Evolutionary conservation across 805 yeast genomes (phyloP).

Genomic region (Saccharomycopsis babjevae): DNA sequence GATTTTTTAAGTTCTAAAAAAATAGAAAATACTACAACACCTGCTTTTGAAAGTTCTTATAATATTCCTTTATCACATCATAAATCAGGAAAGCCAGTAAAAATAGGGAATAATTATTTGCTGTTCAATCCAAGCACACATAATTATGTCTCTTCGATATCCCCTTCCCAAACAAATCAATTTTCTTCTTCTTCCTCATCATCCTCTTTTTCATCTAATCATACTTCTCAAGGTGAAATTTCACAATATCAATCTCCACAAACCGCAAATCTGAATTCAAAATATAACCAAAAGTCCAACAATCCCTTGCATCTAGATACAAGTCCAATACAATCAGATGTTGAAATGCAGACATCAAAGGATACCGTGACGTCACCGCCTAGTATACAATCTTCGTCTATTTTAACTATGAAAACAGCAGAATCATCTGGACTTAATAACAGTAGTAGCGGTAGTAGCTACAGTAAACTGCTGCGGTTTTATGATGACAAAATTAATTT

Average conservation of each 20-base stretch:
- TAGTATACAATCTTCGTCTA: not conserved
- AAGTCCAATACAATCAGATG: not conserved
- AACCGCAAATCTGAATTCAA: not conserved
- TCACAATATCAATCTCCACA: not conserved
- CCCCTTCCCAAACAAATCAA: not conserved
- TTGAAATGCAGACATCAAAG: not conserved
- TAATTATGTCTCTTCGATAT: not conserved
- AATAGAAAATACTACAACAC: not conserved
- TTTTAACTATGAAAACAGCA: not conserved
- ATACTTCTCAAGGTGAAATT: not conserved
- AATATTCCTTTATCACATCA: not conserved
- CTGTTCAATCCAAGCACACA: not conserved
- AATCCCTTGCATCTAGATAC: not conserved
- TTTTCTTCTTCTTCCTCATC: not conserved
- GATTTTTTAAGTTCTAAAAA: not conserved
- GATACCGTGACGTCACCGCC: not conserved
- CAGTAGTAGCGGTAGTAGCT: not conserved
- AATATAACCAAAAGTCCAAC: not conserved
- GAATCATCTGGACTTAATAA: not conserved
- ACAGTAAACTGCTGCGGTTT: not conserved
- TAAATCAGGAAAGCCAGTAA: not conserved
- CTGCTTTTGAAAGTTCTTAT: not conserved
- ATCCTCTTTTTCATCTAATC: not conserved
- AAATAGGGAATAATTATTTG: not conserved
- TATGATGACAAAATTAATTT: not conserved